Conservation (phyloP, 2,329 filamentous ascomycete species). For the Ophiocordyceps camponoti-floridani region DNA sequence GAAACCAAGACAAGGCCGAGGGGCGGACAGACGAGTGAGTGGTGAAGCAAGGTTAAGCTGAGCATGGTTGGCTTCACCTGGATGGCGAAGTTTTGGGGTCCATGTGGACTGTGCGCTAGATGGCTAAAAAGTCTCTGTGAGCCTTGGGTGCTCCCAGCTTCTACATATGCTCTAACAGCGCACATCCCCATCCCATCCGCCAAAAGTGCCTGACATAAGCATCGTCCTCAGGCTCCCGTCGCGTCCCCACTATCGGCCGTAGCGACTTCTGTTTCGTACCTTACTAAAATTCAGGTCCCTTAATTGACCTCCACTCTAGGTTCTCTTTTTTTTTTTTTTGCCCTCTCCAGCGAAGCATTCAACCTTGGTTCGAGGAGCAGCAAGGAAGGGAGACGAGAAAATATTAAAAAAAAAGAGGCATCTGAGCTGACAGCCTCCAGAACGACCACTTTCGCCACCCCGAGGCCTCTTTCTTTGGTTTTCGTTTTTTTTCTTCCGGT, state of each 20-base stretch:
- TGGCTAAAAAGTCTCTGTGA: too few species aligned
- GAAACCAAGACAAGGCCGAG: background rate
- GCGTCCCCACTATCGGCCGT: background rate
- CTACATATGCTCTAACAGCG: background rate
- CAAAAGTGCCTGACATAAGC: background rate
- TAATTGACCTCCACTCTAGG: constrained; percentile 1
- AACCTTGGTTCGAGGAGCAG: background rate
- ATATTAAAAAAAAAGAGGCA: background rate
- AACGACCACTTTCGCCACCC: background rate
- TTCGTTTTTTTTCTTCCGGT: background rate
- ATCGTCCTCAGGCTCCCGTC: background rate
- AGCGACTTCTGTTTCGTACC: background rate
- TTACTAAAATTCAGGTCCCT: background rate
- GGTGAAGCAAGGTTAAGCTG: background rate
- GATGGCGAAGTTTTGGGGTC: too few species aligned
- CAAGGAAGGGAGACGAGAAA: background rate
- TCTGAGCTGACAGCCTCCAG: background rate
- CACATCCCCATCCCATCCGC: background rate
- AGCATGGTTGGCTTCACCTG: too few species aligned
- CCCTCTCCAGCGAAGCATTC: background rate
- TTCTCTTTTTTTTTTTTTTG: constrained; percentile 1
- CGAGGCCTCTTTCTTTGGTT: background rate
- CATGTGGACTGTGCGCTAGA: too few species aligned
- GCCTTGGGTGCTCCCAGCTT: too few species aligned
- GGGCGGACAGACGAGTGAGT: background rate